phyloP scores from a whole-genome alignment of 495 filamentous ascomycete genomes.

The Monascus purpureus region DNA sequence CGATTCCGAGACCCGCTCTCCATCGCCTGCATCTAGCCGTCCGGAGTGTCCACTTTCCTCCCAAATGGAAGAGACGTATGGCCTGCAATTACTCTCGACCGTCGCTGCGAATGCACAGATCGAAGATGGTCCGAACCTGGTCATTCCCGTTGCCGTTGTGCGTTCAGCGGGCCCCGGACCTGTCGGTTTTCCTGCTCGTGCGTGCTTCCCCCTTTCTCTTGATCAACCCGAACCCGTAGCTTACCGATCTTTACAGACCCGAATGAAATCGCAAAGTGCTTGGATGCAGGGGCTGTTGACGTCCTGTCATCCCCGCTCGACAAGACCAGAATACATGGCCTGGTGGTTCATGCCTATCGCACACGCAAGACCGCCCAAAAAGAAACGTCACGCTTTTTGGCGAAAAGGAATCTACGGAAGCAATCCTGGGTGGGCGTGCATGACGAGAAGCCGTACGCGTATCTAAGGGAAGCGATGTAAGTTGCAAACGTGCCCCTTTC shows the following conservation, averaged over 20 bases:
- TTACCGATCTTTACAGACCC: conserved; percentile 20
- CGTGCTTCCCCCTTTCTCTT: not conserved
- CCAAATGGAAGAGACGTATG: conserved; percentile 45
- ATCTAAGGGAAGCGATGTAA: conserved; percentile 67
- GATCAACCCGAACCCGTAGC: conserved; percentile 11
- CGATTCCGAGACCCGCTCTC: conserved; percentile 12
- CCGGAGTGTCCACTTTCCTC: conserved; percentile 31
- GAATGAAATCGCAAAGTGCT: conserved; percentile 44
- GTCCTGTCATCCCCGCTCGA: conserved; percentile 67
- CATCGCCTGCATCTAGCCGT: conserved; percentile 22
- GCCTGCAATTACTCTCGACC: conserved; percentile 51
- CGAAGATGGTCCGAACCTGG: conserved; percentile 54
- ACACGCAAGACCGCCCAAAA: conserved; percentile 55
- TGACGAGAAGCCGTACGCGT: conserved; percentile 76
- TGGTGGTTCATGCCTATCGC: conserved; percentile 73
- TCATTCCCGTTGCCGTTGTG: conserved; percentile 61
- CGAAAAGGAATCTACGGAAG: conserved; percentile 55
- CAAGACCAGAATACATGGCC: conserved; percentile 49
- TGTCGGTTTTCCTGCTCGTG: conserved; percentile 6
- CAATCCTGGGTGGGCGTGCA: conserved; percentile 87
- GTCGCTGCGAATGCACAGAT: conserved; percentile 58
- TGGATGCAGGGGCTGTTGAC: conserved; percentile 78
- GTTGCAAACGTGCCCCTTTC: too few species aligned
- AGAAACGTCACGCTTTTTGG: conserved; percentile 52
- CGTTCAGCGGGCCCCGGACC: conserved; percentile 20